Conservation (phyloP, 2,329 filamentous ascomycete genomes). For the Macrophomina tecta region DNA sequence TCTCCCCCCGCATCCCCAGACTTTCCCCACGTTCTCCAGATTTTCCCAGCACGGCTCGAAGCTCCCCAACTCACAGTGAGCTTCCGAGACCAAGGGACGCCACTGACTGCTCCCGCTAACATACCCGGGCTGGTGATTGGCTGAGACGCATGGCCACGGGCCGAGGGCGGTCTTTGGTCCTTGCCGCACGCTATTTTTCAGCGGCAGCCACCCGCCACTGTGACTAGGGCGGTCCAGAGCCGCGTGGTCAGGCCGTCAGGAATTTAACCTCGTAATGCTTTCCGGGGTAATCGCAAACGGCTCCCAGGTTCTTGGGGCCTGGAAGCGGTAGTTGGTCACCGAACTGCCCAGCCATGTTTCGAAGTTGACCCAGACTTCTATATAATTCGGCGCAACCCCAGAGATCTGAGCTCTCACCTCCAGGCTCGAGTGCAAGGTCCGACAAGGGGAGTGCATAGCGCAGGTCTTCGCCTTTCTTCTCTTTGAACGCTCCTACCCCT, state of each 20-base stretch:
- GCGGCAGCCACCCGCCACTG: neutral
- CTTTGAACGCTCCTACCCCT: neutral
- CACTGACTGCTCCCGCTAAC: neutral
- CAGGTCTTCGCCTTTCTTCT: neutral
- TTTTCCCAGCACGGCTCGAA: neutral
- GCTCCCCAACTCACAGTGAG: neutral
- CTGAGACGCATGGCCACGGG: neutral
- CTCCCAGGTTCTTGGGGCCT: neutral
- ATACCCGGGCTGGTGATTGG: neutral
- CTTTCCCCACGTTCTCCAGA: conserved; percentile 21
- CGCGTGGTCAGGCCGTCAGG: neutral
- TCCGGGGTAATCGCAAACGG: conserved; percentile 12
- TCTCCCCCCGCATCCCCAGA: conserved; percentile 19
- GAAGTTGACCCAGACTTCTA: neutral
- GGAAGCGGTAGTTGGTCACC: neutral
- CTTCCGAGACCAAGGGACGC: neutral
- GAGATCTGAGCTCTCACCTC: neutral
- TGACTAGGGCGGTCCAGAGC: neutral
- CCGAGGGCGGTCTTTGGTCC: neutral
- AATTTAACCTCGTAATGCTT: neutral
- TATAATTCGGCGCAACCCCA: neutral
- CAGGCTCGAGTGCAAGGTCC: neutral
- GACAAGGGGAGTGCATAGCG: neutral
- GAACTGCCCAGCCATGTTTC: neutral
- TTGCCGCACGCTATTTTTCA: neutral